These are phyloP conservation scores for Acanthochlamys bracteata DNA, from an alignment of 106 monocot species.

Conservation along the genomic window DNA sequence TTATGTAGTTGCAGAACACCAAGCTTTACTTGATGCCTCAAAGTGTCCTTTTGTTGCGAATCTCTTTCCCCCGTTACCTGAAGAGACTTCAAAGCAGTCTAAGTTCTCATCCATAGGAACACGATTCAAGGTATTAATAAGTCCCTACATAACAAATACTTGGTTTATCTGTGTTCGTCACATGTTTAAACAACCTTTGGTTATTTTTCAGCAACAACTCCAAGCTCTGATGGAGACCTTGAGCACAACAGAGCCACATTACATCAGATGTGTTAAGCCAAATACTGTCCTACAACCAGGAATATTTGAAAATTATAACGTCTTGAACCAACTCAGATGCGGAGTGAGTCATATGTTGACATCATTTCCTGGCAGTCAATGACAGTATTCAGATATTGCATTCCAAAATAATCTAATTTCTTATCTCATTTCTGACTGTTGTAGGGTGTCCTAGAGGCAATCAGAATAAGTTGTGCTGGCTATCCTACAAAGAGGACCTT, in stretches of 20 bases:
- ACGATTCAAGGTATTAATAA: constrained; percentile 59
- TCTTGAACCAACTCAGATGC: constrained; percentile 80
- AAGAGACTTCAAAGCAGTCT: constrained; percentile 55
- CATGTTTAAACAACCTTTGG: neutral
- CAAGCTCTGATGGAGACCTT: constrained; percentile 67
- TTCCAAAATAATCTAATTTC: no score
- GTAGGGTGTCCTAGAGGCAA: constrained; percentile 97
- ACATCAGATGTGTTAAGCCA: constrained; percentile 69
- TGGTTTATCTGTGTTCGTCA: neutral
- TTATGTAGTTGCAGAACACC: constrained; percentile 71
- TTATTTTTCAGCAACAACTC: constrained; percentile 55
- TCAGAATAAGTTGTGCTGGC: constrained; percentile 98
- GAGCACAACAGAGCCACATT: constrained; percentile 66
- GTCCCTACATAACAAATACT: no score
- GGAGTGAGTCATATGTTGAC: no score
- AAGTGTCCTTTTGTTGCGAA: constrained; percentile 43
- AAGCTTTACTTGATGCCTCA: constrained; percentile 37
- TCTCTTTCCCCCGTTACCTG: constrained; percentile 34
- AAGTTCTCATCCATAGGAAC: constrained; percentile 74
- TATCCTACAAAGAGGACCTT: constrained; percentile 97
- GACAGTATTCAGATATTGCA: no score
- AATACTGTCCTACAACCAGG: constrained; percentile 62
- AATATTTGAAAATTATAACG: constrained; percentile 74
- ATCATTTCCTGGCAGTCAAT: no score
- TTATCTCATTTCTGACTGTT: no score